A percentile compares a stretch with the other conserved stretches of the same genome.
These are phyloP conservation scores for Nicotiana paniculata DNA, from an alignment of 257 asterid genomes.

Conservation along the genomic window DNA sequence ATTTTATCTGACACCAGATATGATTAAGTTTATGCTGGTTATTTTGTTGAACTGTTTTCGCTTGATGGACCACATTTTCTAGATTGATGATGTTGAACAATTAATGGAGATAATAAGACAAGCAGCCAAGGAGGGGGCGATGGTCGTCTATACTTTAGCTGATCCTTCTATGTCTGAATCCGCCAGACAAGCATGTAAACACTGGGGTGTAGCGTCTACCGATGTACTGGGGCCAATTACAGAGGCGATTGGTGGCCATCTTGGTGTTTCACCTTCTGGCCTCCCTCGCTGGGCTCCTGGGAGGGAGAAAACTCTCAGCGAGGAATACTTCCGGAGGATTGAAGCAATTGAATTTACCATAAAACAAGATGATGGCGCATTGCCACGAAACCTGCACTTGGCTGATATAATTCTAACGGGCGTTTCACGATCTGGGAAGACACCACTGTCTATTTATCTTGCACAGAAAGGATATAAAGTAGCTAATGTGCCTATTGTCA, in stretches of 20 bases:
- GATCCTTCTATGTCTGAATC: conserved; percentile 84
- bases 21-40: neutral
- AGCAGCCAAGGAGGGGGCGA: conserved; percentile 89
- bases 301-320: conserved; percentile 48
- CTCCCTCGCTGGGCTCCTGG: conserved; percentile 91
- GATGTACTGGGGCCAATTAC: conserved; percentile 84
- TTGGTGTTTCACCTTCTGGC: conserved; percentile 88
- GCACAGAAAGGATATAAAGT: conserved; percentile 97
- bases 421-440: conserved; percentile 90
- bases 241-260: conserved; percentile 74
- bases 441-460: conserved; percentile 80
- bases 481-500: conserved; percentile 89
- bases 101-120: conserved; percentile 71
- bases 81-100: conserved; percentile 75
- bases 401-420: conserved; percentile 84
- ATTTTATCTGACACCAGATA: neutral
- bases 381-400: conserved; percentile 61
- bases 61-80: neutral
- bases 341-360: conserved; percentile 96
- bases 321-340: conserved; percentile 72
- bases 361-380: conserved; percentile 94
- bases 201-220: conserved; percentile 75
- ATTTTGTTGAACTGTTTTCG: neutral
- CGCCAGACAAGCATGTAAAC: conserved; percentile 73
- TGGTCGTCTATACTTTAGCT: conserved; percentile 76